These are phyloP conservation scores for Ceratocystiopsis sp. DNA, from an alignment of 2,329 filamentous ascomycete species.

Conservation along the genomic window DNA sequence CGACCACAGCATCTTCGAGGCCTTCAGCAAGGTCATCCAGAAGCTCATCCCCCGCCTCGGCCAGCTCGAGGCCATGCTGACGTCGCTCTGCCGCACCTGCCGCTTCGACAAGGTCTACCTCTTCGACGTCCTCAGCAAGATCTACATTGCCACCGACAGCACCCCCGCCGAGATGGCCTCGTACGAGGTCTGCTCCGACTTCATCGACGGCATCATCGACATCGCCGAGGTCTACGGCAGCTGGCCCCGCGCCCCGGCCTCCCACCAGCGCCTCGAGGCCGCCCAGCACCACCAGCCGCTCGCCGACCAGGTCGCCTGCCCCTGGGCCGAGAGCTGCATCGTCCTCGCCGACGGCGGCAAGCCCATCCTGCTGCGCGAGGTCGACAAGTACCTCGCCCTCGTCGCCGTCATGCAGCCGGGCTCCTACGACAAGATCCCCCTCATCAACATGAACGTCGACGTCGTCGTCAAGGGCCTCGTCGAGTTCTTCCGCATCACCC, in stretches of 20 bases:
- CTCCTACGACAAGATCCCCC: constrained; percentile 64
- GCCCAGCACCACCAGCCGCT: constrained; percentile 40
- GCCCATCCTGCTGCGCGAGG: constrained; percentile 51
- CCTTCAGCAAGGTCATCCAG: constrained; percentile 95
- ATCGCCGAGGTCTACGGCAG: constrained; percentile 85
- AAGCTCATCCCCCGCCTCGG: constrained; percentile 89
- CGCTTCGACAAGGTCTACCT: constrained; percentile 96
- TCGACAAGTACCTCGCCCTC: constrained; percentile 59
- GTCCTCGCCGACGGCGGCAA: constrained; percentile 46
- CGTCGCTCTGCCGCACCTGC: constrained; percentile 82
- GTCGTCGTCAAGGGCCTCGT: constrained; percentile 63
- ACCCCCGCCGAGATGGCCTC: constrained; percentile 85
- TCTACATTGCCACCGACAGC: constrained; percentile 94
- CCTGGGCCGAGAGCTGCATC: constrained; percentile 50
- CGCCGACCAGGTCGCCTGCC: constrained; percentile 48
- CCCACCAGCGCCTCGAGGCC: constrained; percentile 38
- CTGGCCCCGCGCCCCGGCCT: constrained; percentile 43
- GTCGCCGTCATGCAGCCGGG: constrained; percentile 80
- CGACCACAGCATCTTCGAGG: constrained; percentile 93
- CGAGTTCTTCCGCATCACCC: constrained; percentile 62
- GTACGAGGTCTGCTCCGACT: constrained; percentile 97
- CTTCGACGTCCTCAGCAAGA: constrained; percentile 94
- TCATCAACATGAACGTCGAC: constrained; percentile 78
- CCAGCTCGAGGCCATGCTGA: constrained; percentile 84
- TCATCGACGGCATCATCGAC: constrained; percentile 96